Evolutionary conservation across 768 basidiomycete species (phyloP), one percentile per base, ranked within the genome.

Genomic region (Mycena filopes): DNA sequence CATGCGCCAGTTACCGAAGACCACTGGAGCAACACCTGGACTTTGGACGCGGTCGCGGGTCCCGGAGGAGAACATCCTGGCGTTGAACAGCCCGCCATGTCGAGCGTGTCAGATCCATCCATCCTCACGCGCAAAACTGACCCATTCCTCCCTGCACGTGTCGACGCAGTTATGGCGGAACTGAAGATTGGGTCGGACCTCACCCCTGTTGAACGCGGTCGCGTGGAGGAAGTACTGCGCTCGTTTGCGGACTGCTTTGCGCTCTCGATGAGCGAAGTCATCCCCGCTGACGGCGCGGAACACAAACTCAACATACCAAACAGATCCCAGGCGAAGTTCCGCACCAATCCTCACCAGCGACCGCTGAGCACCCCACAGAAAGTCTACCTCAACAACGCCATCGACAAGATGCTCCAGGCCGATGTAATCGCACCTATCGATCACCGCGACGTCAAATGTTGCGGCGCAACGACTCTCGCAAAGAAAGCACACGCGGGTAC

Each of bases 181-280:
- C n/a, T n/a, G n/a, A n/a, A n/a, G n/a, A n/a, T n/a, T n/a, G n/a
- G n/a, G n/a, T n/a, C n/a, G n/a, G n/a, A n/a, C n/a, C 2, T 15
- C 25, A 3, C 20, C 25, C 2, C 23, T 6, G 3, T n/a, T n/a
- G 43, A 61, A n/a, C 50, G 51, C 0, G 23, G 12, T 23, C 60
- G 54, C 9, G 42, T 61, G 18, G 60, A 61, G 20, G 43, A 29
- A 20, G 50, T 61, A 2, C 29, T 83, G 0, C 33, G n/a, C 0
- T 63, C 77, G 50, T 82, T 70, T 60, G 78, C 82, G 0, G 81
- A 83, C 61, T 70, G 71, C 43, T 84, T 82, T 57, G 79, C 80
- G 1, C 59, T 82, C 0, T 77, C 76, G 0, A 66, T 82, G 76
- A 60, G 63, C 23, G 74, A 78, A 36, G 76, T 78, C 1, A 31